A percentile compares a stretch with the other conserved stretches of the same genome.
phyloP scores from a whole-genome alignment of 2,329 filamentous ascomycete species.

The Monosporascus sp. region DNA sequence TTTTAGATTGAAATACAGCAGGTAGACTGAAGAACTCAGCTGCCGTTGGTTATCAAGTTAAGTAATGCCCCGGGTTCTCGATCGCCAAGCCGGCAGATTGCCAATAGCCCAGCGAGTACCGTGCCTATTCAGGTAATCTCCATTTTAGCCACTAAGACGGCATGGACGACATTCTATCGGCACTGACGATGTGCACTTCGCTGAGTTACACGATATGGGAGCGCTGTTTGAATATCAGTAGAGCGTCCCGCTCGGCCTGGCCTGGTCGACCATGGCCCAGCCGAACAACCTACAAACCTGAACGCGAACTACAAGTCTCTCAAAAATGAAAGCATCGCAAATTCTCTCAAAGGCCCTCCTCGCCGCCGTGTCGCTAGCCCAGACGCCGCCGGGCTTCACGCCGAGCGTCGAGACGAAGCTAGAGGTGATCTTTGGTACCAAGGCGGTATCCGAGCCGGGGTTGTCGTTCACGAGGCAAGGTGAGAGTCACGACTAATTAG shows the following conservation, averaged over 20 bases:
- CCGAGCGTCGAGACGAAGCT: slow-evolving; percentile 20
- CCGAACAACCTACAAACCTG: background rate
- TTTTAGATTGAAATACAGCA: too few relatives aligned
- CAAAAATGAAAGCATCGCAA: slow-evolving; percentile 18
- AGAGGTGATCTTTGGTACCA: slow-evolving; percentile 22
- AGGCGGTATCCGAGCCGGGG: slow-evolving; percentile 20
- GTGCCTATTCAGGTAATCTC: slow-evolving; percentile 13
- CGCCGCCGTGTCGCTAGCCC: slow-evolving; percentile 13
- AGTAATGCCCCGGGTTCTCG: background rate
- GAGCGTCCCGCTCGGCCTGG: background rate
- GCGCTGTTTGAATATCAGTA: background rate
- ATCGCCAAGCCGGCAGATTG: slow-evolving; percentile 18
- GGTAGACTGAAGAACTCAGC: background rate
- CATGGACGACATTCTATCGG: slow-evolving; percentile 7
- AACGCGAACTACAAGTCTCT: background rate
- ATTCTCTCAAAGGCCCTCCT: slow-evolving; percentile 15
- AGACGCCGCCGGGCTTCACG: slow-evolving; percentile 21
- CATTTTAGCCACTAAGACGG: slow-evolving; percentile 15
- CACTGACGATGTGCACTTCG: slow-evolving; percentile 7
- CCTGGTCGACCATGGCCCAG: background rate
- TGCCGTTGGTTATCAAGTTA: background rate
- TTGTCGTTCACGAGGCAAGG: slow-evolving; percentile 17
- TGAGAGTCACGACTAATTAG: background rate
- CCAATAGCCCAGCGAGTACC: slow-evolving; percentile 5
- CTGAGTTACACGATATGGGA: background rate